phyloP scores from a whole-genome alignment of 176 grass and related monocot species.

The Poa pratensis region DNA sequence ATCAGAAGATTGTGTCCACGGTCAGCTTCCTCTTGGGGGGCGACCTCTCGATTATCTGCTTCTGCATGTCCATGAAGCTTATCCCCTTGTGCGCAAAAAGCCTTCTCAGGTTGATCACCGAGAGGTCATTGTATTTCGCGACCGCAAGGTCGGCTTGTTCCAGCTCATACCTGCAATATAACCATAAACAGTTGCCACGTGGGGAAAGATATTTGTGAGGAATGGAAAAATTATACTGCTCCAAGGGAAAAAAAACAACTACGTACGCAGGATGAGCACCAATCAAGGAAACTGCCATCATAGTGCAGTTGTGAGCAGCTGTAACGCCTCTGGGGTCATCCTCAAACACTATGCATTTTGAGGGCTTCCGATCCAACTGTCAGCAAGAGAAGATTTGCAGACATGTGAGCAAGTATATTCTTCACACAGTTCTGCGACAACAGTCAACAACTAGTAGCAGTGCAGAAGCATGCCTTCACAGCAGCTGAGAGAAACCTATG shows the following conservation, averaged over 20 bases:
- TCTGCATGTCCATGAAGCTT: slow-evolving; percentile 94
- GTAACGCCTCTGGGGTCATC: slow-evolving; percentile 86
- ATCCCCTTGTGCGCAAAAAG: slow-evolving; percentile 79
- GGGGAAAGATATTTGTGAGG: neutral
- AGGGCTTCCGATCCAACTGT: slow-evolving; percentile 93
- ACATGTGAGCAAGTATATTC: neutral
- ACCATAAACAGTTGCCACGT: neutral
- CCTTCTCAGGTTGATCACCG: slow-evolving; percentile 94
- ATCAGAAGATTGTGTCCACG: slow-evolving; percentile 70
- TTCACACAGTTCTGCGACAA: neutral
- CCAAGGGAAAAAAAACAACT: slow-evolving; percentile 10
- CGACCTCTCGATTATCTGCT: slow-evolving; percentile 82
- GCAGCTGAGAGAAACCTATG: slow-evolving; percentile 96
- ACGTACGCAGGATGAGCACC: slow-evolving; percentile 89
- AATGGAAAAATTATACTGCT: neutral
- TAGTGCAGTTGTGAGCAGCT: slow-evolving; percentile 91
- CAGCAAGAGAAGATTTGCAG: slow-evolving; percentile 24
- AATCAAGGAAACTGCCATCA: slow-evolving; percentile 89
- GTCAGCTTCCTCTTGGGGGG: slow-evolving; percentile 75
- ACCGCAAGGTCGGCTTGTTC: slow-evolving; percentile 79
- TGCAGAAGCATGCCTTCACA: slow-evolving; percentile 66
- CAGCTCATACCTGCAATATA: slow-evolving; percentile 82
- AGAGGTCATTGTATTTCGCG: slow-evolving; percentile 73
- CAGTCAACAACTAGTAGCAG: neutral
- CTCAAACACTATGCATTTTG: slow-evolving; percentile 95